Evolutionary conservation across 192 early-diverging fungal genomes (phyloP).

Genomic region (Physocladia obscura): DNA sequence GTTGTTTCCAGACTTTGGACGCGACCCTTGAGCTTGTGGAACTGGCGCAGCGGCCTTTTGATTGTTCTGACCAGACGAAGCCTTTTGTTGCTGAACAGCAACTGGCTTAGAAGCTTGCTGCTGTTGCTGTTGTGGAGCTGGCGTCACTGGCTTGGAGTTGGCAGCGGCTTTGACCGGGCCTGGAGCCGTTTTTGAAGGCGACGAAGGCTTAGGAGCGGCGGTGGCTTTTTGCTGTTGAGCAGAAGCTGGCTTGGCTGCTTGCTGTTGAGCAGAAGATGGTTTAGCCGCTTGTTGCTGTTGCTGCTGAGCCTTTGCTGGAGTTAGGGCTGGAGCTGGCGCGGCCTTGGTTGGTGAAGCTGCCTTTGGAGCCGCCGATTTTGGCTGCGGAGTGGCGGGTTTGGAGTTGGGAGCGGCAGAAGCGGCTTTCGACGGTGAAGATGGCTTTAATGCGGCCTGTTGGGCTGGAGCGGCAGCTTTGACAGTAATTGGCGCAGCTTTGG

Average conservation of each 20-base stretch:
- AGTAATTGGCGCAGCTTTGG: constrained; percentile 7
- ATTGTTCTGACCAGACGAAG: no score
- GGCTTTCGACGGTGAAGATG: constrained; percentile 7
- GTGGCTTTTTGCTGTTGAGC: not conserved
- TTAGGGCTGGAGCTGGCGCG: constrained; percentile 1
- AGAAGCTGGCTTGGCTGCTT: not conserved
- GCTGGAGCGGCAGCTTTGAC: constrained; percentile 9
- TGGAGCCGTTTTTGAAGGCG: constrained; percentile 3
- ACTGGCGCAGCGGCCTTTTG: not conserved
- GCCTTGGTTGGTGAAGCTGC: constrained; percentile 7
- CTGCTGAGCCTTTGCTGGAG: not conserved
- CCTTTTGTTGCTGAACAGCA: not conserved
- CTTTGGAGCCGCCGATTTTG: not conserved
- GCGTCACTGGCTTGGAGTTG: not conserved
- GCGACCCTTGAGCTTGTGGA: not conserved
- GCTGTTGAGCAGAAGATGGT: not conserved
- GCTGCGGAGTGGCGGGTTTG: not conserved
- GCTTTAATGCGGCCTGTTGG: not conserved
- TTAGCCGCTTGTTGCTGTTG: not conserved
- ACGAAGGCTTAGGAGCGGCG: constrained; percentile 1
- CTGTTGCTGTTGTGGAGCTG: constrained; percentile 4
- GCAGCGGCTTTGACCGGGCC: constrained; percentile 14
- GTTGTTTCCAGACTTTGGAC: constrained; percentile 8
- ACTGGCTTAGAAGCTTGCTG: not conserved
- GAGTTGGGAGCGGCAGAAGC: not conserved